Conservation (phyloP, 352 stramenopile genomes). For the Globisporangium camurandrum region DNA sequence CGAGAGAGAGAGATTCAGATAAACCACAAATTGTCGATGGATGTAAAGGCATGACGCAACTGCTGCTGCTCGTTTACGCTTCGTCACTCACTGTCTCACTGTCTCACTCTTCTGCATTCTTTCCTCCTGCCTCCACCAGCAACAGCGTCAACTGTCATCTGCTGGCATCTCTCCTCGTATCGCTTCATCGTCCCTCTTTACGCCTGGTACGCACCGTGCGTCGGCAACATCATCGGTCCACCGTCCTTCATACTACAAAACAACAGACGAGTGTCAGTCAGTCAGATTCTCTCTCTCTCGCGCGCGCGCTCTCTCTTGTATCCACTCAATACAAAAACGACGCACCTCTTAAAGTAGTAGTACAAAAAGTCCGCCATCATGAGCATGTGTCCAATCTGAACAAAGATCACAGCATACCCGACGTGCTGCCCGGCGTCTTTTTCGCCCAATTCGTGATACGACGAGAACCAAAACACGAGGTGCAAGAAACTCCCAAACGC, state of each 20-base stretch:
- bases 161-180: slow-evolving; percentile 5
- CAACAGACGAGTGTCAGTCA: not conserved
- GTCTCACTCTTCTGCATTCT: too few species aligned
- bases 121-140: too few species aligned
- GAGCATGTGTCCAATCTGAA: slow-evolving; percentile 97
- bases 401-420: slow-evolving; percentile 93
- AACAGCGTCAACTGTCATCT: too few species aligned
- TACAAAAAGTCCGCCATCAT: slow-evolving; percentile 99
- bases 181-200: slow-evolving; percentile 17
- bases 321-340: too few species aligned
- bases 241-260: slow-evolving; percentile 77
- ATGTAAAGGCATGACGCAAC: too few species aligned
- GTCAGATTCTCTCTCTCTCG: too few species aligned
- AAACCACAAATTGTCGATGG: too few species aligned
- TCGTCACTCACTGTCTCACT: too few species aligned
- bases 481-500: slow-evolving; percentile 94
- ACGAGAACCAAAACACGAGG: slow-evolving; percentile 98
- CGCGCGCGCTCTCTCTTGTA: too few species aligned
- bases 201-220: slow-evolving; percentile 76
- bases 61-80: too few species aligned
- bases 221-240: slow-evolving; percentile 86
- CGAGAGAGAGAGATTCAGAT: too few species aligned
- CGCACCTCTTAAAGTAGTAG: slow-evolving; percentile 96
- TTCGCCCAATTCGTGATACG: slow-evolving; percentile 96
- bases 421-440: slow-evolving; percentile 86